Percentiles rank a stretch among this genome's conserved stretches.
Evolutionary conservation across 495 filamentous ascomycete genomes (phyloP).

Genomic region (Penicillium goetzii): DNA sequence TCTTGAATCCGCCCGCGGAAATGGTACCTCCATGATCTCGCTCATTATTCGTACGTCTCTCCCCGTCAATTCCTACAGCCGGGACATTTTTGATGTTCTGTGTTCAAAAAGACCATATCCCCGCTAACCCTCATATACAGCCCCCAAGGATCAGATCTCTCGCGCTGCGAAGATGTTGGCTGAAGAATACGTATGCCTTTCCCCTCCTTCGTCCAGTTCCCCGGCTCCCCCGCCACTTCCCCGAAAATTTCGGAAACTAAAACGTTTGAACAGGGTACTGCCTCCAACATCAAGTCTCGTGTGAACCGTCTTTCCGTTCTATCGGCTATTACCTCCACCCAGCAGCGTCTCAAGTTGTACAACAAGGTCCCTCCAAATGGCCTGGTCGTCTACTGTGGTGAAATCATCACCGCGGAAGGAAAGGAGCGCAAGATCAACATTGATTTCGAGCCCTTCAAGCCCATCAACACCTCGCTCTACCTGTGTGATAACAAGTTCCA

Average conservation of each 20-base stretch:
- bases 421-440: constrained; percentile 99
- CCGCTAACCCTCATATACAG: constrained; percentile 47
- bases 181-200: constrained; percentile 89
- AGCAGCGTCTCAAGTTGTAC: constrained; percentile 98
- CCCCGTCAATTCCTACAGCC: not conserved
- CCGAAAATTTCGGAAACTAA: constrained; percentile 5
- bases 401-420: constrained; percentile 98
- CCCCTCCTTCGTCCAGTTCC: not conserved
- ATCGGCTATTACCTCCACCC: constrained; percentile 97
- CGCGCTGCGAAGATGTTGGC: constrained; percentile 98
- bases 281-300: constrained; percentile 98
- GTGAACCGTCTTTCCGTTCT: constrained; percentile 97
- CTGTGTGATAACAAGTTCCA: constrained; percentile 99
- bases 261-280: constrained; percentile 69
- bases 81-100: not conserved
- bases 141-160: constrained; percentile 97
- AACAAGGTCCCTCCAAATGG: constrained; percentile 98
- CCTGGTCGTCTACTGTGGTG: constrained; percentile 97
- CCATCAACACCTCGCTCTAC: constrained; percentile 98
- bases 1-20: constrained; percentile 88
- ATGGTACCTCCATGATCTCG: constrained; percentile 98
- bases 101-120: not conserved
- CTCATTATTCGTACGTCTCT: constrained; percentile 85
- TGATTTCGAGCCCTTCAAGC: constrained; percentile 99
- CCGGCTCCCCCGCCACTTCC: not conserved